These are phyloP conservation scores for Komagataella kurtzmanii DNA, from an alignment of 805 yeast genomes.

Conservation along the genomic window DNA sequence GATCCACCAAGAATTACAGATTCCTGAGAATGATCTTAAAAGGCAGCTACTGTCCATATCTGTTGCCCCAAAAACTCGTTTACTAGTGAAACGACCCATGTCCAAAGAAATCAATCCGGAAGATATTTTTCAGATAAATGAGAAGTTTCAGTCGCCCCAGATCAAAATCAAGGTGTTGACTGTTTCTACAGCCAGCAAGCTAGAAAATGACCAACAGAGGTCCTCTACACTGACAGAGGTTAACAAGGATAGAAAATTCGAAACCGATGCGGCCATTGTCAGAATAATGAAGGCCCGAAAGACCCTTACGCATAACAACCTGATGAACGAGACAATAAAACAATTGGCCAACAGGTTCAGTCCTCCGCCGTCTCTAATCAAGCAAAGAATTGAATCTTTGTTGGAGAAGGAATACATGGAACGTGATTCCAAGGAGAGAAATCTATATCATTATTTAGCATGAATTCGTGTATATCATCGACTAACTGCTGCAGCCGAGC, in stretches of 20 bases:
- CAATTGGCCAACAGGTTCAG: slow-evolving; percentile 51
- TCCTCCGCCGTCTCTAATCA: slow-evolving; percentile 55
- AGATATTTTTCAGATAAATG: slow-evolving; percentile 59
- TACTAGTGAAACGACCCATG: slow-evolving; percentile 66
- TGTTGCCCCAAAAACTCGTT: slow-evolving; percentile 67
- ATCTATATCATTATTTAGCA: slow-evolving; percentile 58
- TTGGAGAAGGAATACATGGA: slow-evolving; percentile 73
- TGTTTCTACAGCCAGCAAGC: slow-evolving; percentile 28
- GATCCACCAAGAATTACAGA: slow-evolving; percentile 50
- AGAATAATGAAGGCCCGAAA: slow-evolving; percentile 76
- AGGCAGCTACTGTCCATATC: slow-evolving; percentile 77
- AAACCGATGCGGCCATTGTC: slow-evolving; percentile 77
- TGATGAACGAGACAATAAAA: slow-evolving; percentile 51
- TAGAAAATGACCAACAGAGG: slow-evolving; percentile 41
- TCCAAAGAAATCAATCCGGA: slow-evolving; percentile 49
- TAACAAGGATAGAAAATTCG: slow-evolving; percentile 49
- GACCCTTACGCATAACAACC: slow-evolving; percentile 43
- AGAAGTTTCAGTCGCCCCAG: slow-evolving; percentile 52
- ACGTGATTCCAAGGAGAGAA: slow-evolving; percentile 49
- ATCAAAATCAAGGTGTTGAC: slow-evolving; percentile 65
- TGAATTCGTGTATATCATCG: slow-evolving; percentile 8
- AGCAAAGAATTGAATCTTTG: slow-evolving; percentile 59
- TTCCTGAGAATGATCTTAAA: slow-evolving; percentile 60
- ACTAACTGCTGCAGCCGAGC: background rate
- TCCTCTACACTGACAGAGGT: slow-evolving; percentile 41